These are phyloP conservation scores for Verticillium albo-atrum DNA, from an alignment of 2,329 filamentous ascomycete species.

Conservation along the genomic window DNA sequence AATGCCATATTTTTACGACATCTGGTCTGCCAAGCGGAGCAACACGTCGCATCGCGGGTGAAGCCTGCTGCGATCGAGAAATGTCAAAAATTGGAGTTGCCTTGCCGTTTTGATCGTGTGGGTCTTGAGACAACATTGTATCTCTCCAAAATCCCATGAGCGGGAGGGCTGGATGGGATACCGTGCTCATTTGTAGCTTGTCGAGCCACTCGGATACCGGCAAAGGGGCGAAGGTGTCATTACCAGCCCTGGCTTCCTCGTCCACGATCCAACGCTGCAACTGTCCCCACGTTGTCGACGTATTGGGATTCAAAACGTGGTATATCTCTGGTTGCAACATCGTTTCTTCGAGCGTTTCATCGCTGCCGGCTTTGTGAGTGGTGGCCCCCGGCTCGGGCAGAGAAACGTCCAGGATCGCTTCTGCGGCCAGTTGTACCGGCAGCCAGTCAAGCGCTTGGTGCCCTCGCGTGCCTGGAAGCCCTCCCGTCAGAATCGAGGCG, in stretches of 20 bases:
- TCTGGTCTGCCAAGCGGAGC: background rate
- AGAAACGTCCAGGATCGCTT: conserved; percentile 21
- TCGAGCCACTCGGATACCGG: background rate
- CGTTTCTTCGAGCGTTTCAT: background rate
- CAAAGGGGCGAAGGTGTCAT: background rate
- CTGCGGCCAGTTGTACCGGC: conserved; percentile 28
- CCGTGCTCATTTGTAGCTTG: background rate
- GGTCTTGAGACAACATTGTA: background rate
- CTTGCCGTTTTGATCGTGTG: background rate
- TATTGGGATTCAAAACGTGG: background rate
- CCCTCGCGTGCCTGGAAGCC: conserved; percentile 36
- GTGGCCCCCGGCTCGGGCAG: background rate
- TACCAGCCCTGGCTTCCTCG: background rate
- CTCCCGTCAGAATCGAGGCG: conserved; percentile 36
- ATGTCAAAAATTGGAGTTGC: background rate
- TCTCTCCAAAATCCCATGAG: background rate
- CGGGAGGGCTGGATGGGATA: background rate
- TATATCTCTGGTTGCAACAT: background rate
- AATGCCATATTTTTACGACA: background rate
- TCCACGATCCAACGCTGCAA: background rate
- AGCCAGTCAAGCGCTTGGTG: conserved; percentile 29
- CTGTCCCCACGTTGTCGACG: background rate
- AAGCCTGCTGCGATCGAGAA: background rate
- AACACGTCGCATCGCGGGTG: background rate
- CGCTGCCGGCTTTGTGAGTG: background rate